These are phyloP conservation scores for Ascochyta koolunga DNA, from an alignment of 2,329 filamentous ascomycete species.

Conservation along the genomic window DNA sequence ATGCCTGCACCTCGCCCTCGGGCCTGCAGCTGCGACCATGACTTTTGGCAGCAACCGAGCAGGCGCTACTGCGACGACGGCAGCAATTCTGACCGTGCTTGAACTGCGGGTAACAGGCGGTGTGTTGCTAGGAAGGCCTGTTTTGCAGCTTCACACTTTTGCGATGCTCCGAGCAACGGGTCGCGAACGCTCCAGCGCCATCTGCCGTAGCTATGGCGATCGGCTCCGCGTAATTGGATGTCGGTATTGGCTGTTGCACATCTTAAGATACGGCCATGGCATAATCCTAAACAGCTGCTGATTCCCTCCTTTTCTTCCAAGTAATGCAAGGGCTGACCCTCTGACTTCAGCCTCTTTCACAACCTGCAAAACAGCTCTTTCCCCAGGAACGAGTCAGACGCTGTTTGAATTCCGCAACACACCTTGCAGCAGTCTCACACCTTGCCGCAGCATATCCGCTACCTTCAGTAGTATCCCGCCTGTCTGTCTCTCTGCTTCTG, in stretches of 20 bases:
- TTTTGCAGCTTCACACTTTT: conserved; percentile 37
- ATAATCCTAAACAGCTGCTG: conserved; percentile 24
- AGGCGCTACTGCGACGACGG: conserved; percentile 29
- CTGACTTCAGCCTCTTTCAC: conserved; percentile 29
- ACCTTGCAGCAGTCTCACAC: conserved; percentile 33
- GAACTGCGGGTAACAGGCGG: conserved; percentile 32
- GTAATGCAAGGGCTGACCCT: conserved; percentile 45
- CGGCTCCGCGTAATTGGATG: conserved; percentile 27
- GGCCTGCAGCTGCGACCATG: conserved; percentile 20
- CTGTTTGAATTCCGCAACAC: conserved; percentile 43
- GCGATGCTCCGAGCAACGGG: conserved; percentile 16
- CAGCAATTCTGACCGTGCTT: conserved; percentile 17
- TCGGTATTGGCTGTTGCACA: conserved; percentile 32
- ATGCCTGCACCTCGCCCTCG: conserved; percentile 26
- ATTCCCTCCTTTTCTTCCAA: conserved; percentile 38
- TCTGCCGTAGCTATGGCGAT: conserved; percentile 35
- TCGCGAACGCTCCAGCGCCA: conserved; percentile 27
- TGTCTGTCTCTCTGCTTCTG: conserved; percentile 43
- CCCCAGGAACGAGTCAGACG: conserved; percentile 36
- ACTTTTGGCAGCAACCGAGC: conserved; percentile 29
- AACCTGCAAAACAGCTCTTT: conserved; percentile 25
- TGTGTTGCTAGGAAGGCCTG: conserved; percentile 38
- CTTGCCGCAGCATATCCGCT: conserved; percentile 24
- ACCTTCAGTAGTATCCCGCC: conserved; percentile 37
- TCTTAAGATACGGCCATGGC: conserved; percentile 34